phyloP scores from a whole-genome alignment of 2,329 filamentous ascomycete genomes.

The Teratosphaeria viscida region DNA sequence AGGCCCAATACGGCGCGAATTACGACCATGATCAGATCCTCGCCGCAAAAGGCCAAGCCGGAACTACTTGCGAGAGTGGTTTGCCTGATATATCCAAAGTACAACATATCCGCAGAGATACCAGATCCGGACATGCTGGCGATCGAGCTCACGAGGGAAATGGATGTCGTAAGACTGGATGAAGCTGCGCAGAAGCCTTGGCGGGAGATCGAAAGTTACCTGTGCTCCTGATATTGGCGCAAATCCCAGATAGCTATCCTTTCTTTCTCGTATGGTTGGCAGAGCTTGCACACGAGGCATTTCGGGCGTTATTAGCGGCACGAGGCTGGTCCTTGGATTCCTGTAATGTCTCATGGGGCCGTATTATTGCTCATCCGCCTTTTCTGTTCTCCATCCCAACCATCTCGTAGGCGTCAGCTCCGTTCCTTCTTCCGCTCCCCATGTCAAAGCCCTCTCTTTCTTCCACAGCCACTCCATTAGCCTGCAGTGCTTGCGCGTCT shows the following conservation, averaged over 20 bases:
- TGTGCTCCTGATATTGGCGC: slow-evolving; percentile 17
- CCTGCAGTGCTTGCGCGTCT: slow-evolving; percentile 6
- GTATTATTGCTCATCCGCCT: slow-evolving; percentile 17
- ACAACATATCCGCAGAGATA: slow-evolving; percentile 1
- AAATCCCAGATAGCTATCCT: background rate
- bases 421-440: slow-evolving; percentile 32
- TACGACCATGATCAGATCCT: slow-evolving; percentile 19
- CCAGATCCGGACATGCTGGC: slow-evolving; percentile 5
- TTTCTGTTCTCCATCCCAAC: slow-evolving; percentile 30
- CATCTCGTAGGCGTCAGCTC: slow-evolving; percentile 40
- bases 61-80: slow-evolving; percentile 15
- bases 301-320: background rate
- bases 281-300: background rate
- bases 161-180: slow-evolving; percentile 25
- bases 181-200: slow-evolving; percentile 20
- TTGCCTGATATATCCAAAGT: slow-evolving; percentile 12
- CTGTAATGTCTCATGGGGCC: background rate
- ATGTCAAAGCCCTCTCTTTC: slow-evolving; percentile 30
- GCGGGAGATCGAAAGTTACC: slow-evolving; percentile 25
- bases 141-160: slow-evolving; percentile 19
- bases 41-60: slow-evolving; percentile 10
- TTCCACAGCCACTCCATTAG: slow-evolving; percentile 15
- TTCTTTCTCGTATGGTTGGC: background rate
- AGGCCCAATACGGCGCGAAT: slow-evolving; percentile 19
- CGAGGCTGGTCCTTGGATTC: background rate